Percentiles rank a stretch among this genome's conserved stretches.
Evolutionary conservation across 2,329 filamentous ascomycete genomes (phyloP).

Genomic region (Aspergillus oerlinghausenensis): DNA sequence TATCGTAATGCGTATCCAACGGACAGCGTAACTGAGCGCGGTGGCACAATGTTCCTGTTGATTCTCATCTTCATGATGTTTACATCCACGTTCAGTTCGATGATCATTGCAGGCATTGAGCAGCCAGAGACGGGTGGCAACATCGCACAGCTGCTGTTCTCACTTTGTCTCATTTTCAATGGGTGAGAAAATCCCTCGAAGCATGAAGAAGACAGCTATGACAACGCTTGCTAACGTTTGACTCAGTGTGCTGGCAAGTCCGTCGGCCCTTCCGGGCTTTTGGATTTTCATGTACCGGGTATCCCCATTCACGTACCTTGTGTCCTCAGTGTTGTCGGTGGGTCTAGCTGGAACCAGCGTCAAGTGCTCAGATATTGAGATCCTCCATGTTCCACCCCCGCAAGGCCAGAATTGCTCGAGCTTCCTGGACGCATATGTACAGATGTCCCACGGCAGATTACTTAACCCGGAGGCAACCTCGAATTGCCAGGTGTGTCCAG

Average conservation of each 20-base stretch:
- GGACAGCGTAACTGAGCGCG: conserved; percentile 43
- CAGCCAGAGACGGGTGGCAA: conserved; percentile 62
- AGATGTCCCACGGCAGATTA: conserved; percentile 53
- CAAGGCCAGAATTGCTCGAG: conserved; percentile 57
- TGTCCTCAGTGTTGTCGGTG: conserved; percentile 37
- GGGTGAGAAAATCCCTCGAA: conserved; percentile 19
- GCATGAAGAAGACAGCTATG: neutral
- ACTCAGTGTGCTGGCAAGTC: conserved; percentile 55
- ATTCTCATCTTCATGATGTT: conserved; percentile 64
- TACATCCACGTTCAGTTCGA: conserved; percentile 65
- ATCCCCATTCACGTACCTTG: conserved; percentile 61
- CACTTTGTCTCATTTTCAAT: conserved; percentile 56
- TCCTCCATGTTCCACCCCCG: conserved; percentile 45
- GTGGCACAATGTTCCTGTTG: conserved; percentile 61
- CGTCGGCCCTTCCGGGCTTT: conserved; percentile 59
- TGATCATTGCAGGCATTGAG: conserved; percentile 65
- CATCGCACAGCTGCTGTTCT: conserved; percentile 55
- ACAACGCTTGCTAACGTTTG: neutral
- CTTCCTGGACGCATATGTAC: conserved; percentile 59
- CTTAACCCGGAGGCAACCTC: conserved; percentile 55
- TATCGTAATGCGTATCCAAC: conserved; percentile 35
- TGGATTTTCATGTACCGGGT: conserved; percentile 75
- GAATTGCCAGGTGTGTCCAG: conserved; percentile 53
- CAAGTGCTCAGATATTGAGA: conserved; percentile 31
- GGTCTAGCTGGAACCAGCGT: conserved; percentile 29